Conservation (phyloP, 352 stramenopile genomes). For the Phytopythium sindhum region DNA sequence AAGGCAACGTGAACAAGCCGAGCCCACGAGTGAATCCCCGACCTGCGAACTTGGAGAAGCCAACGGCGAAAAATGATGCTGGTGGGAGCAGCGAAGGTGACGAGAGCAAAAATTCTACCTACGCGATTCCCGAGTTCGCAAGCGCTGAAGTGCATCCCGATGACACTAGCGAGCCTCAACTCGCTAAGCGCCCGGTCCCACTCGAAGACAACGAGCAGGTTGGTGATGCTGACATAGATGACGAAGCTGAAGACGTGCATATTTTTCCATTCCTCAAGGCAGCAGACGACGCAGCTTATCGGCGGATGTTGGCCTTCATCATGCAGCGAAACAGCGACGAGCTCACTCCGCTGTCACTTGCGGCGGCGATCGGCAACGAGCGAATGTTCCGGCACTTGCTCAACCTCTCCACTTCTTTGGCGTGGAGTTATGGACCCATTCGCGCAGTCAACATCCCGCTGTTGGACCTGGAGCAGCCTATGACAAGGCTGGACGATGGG, state of each 20-base stretch:
- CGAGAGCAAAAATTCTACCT: background rate
- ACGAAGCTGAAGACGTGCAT: conserved; percentile 7
- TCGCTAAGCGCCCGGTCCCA: background rate
- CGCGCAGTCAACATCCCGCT: conserved; percentile 50
- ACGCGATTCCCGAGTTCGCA: background rate
- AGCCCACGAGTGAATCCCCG: background rate
- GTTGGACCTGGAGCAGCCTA: conserved; percentile 48
- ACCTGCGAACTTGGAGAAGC: background rate
- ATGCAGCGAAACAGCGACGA: conserved; percentile 50
- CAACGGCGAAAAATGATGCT: background rate
- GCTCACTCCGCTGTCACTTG: conserved; percentile 53
- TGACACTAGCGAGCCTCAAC: background rate
- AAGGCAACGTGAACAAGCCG: background rate
- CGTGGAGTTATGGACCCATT: conserved; percentile 59
- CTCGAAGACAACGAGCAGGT: background rate
- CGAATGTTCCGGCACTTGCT: conserved; percentile 63
- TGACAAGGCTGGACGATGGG: conserved; percentile 9
- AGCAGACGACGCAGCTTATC: conserved; percentile 23
- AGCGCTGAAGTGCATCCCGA: background rate
- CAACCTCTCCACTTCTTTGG: conserved; percentile 32
- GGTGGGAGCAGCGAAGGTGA: background rate
- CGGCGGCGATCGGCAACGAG: conserved; percentile 43
- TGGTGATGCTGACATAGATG: background rate
- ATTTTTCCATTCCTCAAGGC: conserved; percentile 36
- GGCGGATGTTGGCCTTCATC: conserved; percentile 33